phyloP scores from a whole-genome alignment of 2,329 filamentous ascomycete genomes.

The Paracamarosporium sp. region DNA sequence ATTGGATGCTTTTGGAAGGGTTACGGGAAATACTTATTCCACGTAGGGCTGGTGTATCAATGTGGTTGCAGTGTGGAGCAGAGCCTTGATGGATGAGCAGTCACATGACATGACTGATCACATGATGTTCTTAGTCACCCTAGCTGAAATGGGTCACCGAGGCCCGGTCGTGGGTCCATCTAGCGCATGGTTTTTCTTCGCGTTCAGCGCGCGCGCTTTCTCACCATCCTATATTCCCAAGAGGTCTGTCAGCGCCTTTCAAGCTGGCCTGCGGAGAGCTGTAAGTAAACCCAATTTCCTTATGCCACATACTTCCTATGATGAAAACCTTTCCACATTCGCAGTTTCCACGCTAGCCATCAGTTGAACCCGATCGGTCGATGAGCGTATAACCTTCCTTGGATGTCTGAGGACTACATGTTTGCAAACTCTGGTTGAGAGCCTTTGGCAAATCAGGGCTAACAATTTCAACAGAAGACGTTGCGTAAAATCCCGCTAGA shows the following conservation, averaged over 20 bases:
- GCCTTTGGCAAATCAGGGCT: background rate
- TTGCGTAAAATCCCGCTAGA: background rate
- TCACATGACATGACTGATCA: background rate
- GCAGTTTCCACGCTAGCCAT: slow-evolving; percentile 33
- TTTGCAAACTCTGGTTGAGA: background rate
- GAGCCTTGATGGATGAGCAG: no score
- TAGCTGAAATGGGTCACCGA: background rate
- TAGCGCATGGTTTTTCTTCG: slow-evolving; percentile 2
- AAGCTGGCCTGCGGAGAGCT: background rate
- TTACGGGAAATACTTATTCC: background rate
- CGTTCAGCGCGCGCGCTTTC: background rate
- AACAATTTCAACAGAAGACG: background rate
- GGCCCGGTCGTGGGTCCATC: background rate
- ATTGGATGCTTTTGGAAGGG: background rate
- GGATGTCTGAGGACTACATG: slow-evolving; percentile 27
- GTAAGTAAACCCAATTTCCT: background rate
- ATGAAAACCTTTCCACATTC: slow-evolving; percentile 32
- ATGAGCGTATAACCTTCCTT: slow-evolving; percentile 33
- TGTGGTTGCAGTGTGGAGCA: background rate
- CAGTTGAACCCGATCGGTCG: slow-evolving; percentile 20
- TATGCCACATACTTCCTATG: slow-evolving; percentile 4
- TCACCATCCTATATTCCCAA: background rate
- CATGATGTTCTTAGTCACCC: background rate
- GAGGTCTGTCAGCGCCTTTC: background rate
- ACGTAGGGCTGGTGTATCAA: background rate